Evolutionary conservation across 2,329 filamentous ascomycete species (phyloP).

Genomic region (Penicillium sp.): DNA sequence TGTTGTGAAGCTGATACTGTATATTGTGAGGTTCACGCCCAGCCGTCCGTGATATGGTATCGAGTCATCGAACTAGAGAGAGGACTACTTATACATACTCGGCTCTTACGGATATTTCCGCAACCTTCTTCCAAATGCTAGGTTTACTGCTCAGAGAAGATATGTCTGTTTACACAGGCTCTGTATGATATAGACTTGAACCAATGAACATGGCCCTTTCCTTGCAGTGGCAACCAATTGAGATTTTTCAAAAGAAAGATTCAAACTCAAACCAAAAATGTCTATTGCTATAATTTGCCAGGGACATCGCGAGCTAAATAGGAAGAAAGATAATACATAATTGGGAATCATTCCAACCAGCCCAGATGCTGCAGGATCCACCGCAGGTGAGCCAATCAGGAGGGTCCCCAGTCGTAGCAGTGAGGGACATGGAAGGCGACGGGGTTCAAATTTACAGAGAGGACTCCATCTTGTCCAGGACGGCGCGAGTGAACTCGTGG

Average conservation of each 20-base stretch:
- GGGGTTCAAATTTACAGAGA: conserved; percentile 53
- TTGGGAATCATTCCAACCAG: conserved; percentile 19
- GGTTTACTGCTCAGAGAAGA: too few species aligned
- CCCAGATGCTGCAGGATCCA: conserved; percentile 16
- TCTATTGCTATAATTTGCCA: conserved; percentile 30
- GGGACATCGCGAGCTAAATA: conserved; percentile 29
- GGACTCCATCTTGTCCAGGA: conserved; percentile 92
- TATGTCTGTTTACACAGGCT: too few species aligned
- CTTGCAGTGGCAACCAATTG: too few species aligned
- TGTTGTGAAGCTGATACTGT: neutral
- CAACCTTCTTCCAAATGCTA: too few species aligned
- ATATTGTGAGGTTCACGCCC: too few species aligned
- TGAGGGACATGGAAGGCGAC: conserved; percentile 15
- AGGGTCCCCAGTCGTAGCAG: conserved; percentile 30
- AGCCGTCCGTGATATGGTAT: too few species aligned
- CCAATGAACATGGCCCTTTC: neutral
- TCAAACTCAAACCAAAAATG: conserved; percentile 21
- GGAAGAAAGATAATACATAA: conserved; percentile 34
- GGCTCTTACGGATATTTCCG: too few species aligned
- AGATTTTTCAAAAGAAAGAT: neutral
- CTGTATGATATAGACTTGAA: too few species aligned
- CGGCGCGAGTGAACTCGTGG: conserved; percentile 91
- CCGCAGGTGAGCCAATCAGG: conserved; percentile 17
- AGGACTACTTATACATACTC: too few species aligned
- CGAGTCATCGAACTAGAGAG: too few species aligned